Conservation (phyloP, 2,329 filamentous ascomycete species). For the Claviceps maximensis region DNA sequence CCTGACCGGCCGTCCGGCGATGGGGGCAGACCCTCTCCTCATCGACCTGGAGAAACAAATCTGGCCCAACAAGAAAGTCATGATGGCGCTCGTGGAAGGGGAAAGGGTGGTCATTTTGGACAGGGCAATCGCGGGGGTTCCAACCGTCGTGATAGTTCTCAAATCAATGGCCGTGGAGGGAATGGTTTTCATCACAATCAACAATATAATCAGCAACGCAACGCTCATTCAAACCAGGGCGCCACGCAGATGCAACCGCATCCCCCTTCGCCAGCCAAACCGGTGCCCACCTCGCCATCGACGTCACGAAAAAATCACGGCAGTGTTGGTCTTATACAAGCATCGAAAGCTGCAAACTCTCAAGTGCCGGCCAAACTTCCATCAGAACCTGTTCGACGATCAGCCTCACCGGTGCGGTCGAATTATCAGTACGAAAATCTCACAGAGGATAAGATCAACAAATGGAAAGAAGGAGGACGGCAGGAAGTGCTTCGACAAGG, state of each 20-base stretch:
- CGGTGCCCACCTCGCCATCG: conserved; percentile 4
- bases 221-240: conserved; percentile 10
- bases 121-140: conserved; percentile 26
- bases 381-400: conserved; percentile 10
- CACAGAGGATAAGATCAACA: conserved; percentile 52
- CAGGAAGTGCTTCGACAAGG: conserved; percentile 54
- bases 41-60: conserved; percentile 44
- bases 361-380: conserved; percentile 10
- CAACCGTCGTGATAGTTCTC: conserved; percentile 40
- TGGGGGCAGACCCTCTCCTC: conserved; percentile 43
- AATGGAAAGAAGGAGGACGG: conserved; percentile 57
- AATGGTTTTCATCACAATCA: conserved; percentile 11
- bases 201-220: conserved; percentile 9
- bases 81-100: conserved; percentile 33
- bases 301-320: conserved; percentile 8
- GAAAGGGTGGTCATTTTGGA: conserved; percentile 30
- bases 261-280: conserved; percentile 12
- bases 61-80: conserved; percentile 46
- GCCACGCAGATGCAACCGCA: conserved; percentile 11
- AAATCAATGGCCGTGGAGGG: conserved; percentile 18
- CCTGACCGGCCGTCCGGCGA: conserved; percentile 36
- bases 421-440: conserved; percentile 63
- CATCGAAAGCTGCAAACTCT: conserved; percentile 8
- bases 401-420: conserved; percentile 20
- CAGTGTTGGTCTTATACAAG: not conserved